Percentiles rank a stretch among this genome's conserved stretches.
Evolutionary conservation across 2,329 filamentous ascomycete species (phyloP).

Genomic region (Paracoccidioides brasiliensis): DNA sequence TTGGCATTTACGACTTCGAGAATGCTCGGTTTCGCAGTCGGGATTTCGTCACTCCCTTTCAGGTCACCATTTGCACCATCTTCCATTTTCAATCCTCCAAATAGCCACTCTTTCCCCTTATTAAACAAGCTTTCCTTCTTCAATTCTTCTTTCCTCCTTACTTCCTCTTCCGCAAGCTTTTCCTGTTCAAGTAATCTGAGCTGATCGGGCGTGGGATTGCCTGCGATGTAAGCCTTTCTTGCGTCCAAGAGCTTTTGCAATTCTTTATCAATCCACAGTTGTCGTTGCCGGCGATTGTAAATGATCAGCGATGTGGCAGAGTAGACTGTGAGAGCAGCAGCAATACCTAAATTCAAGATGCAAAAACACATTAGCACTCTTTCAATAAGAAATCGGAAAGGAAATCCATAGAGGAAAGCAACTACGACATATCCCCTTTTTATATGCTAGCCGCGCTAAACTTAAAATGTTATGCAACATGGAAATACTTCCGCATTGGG

Average conservation of each 20-base stretch:
- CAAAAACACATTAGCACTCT: not conserved
- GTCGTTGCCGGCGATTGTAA: conserved; percentile 52
- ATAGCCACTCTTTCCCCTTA: conserved; percentile 26
- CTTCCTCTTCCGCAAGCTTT: conserved; percentile 30
- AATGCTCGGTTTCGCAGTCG: conserved; percentile 17
- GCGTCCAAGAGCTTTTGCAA: conserved; percentile 30
- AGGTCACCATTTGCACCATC: conserved; percentile 13
- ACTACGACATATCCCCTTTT: not conserved
- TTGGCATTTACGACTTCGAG: conserved; percentile 27
- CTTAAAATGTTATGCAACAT: not conserved
- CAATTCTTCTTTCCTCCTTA: conserved; percentile 27
- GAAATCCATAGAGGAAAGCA: not conserved
- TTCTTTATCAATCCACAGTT: conserved; percentile 45
- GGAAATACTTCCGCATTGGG: not conserved
- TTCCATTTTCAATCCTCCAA: conserved; percentile 27
- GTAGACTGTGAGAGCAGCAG: conserved; percentile 48
- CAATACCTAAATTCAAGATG: conserved; percentile 37
- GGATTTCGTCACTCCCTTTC: conserved; percentile 6
- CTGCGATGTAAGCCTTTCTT: conserved; percentile 28
- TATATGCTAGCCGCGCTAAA: not conserved
- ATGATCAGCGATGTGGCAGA: conserved; percentile 53
- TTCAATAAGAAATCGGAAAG: not conserved
- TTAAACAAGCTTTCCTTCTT: conserved; percentile 27
- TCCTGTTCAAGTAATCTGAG: conserved; percentile 34
- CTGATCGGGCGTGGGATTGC: conserved; percentile 29